Base-by-base conservation (phyloP, 2,329 filamentous ascomycete genomes). In the Phaeosphaeria sp. region DNA sequence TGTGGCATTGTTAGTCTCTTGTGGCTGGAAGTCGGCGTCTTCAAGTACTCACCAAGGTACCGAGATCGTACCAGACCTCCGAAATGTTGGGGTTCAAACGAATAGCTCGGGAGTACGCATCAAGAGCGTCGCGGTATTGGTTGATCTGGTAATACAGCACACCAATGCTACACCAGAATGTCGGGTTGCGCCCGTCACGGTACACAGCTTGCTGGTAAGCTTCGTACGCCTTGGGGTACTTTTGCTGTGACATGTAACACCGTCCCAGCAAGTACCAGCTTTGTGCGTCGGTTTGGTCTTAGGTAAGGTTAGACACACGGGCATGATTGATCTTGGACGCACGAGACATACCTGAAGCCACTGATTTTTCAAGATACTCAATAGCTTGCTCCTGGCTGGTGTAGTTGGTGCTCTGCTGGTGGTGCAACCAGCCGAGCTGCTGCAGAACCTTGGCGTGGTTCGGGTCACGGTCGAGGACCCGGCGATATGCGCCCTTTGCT, bases 71-170 rank as follows among this genome's bases (percentile, higher is more conserved):
- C 95, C 95, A 99, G 51, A 99, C 95, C 78, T 99, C 95, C 1
- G 93, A 97, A 64, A 99, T 98, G 82, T 96, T 97, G 5, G 95
- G 95, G 76, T 98, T 99, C 69, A 99, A 81, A 55, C 95, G 90
- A 71, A 98, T 99, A 47, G 95, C 95, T 59, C 95, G 91, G 60
- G 93, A 97, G 79, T 98, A 99, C 40, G 95, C 95, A 81, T 99
- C 95, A 52, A 99, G 86, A 2, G 95, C 95, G 82, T 99, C 95
- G 57, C 95, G 89, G 80, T 99, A 99, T 81, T 99, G 95, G 79
- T 98, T 99, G 82, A 99, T 99, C 80, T 98, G 95, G 81, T 98
- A 99, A 78, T 99, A 99, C 58, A 99, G 85, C 17, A 99, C 95
- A 76, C 95, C 95, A 74, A 99, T 99, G 9, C 94, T 98, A 82